Conservation (phyloP, 2,329 filamentous ascomycete genomes). For the Mycosphaerella sp. region DNA sequence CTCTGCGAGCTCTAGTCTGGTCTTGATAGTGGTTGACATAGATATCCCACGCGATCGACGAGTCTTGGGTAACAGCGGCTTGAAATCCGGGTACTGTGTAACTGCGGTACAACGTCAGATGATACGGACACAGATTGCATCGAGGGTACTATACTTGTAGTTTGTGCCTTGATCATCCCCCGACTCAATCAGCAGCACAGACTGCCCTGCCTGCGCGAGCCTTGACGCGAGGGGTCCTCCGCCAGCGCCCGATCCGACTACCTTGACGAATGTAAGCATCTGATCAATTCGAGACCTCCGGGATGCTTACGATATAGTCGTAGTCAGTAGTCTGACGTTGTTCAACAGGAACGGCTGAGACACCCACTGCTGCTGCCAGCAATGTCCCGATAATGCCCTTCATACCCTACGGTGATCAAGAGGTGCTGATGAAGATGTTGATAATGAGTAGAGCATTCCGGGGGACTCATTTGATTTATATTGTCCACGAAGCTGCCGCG, state of each 20-base stretch:
- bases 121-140: conserved; percentile 19
- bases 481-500: not conserved
- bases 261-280: conserved; percentile 13
- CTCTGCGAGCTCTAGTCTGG: conserved; percentile 46
- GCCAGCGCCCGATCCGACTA: conserved; percentile 56
- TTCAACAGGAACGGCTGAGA: conserved; percentile 10
- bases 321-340: conserved; percentile 11
- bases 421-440: not conserved
- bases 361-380: conserved; percentile 5
- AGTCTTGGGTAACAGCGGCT: conserved; percentile 10
- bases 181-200: conserved; percentile 55
- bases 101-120: not conserved
- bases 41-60: conserved; percentile 19
- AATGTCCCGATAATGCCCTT: not conserved
- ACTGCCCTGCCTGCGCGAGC: conserved; percentile 53
- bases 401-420: not conserved
- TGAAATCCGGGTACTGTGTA: conserved; percentile 50
- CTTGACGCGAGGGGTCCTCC: conserved; percentile 54
- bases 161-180: conserved; percentile 52
- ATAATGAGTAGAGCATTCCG: not conserved
- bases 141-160: conserved; percentile 31
- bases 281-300: not conserved
- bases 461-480: not conserved
- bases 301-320: conserved; percentile 46
- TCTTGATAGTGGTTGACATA: conserved; percentile 56